Base-by-base conservation (phyloP, 2,329 filamentous ascomycete species). In the Colletotrichum tropicale region DNA sequence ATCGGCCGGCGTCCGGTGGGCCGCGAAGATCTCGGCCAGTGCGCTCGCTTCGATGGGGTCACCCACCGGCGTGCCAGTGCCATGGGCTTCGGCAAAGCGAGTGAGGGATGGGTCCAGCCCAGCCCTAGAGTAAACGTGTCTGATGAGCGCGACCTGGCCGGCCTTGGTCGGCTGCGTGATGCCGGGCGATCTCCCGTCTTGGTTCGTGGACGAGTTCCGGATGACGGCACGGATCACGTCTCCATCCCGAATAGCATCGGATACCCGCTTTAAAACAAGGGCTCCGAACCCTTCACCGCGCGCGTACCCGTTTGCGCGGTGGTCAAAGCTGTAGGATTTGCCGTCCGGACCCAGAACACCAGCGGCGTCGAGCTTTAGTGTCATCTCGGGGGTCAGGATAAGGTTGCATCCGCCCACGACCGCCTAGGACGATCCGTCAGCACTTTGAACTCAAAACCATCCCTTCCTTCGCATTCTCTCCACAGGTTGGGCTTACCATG, bases 1-100 rank as follows among this genome's bases (percentile, higher is more conserved):
- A 2, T 84, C 82, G 3, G 84, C 81, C 0, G 58, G 38, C 10
- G 85, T 84, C 12, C 86, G 83, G 6, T 84, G 83, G 18, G 80
- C 71, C 7, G 84, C 83, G 34, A 89, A 86, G 1, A 88, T 85
- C 10, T 84, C 83, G 32, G 85, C 81, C 52, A 91, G 85, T 4
- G 88, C 89, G 18, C 81, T 82, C 2, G 88, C 87, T 74, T 92
- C 90, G 21, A 88, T 86, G 0, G 89, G 89, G 71, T 92, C 90
- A 3, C 91, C 91, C 4, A 87, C 87, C 30, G 84, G 84, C 21
- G 90, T 92, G 8, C 90, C 90, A 0, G 90, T 91, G 18, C 89
- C 90, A 8, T 90, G 88, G 16, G 85, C 85, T 77, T 90, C 87
- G 38, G 86, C 78, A 68, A 82, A 86, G 5, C 80, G 81, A 7